Percentiles rank a stretch among this genome's conserved stretches.
Conservation (phyloP, 495 filamentous ascomycete genomes). For the Hyaloscypha variabilis region DNA sequence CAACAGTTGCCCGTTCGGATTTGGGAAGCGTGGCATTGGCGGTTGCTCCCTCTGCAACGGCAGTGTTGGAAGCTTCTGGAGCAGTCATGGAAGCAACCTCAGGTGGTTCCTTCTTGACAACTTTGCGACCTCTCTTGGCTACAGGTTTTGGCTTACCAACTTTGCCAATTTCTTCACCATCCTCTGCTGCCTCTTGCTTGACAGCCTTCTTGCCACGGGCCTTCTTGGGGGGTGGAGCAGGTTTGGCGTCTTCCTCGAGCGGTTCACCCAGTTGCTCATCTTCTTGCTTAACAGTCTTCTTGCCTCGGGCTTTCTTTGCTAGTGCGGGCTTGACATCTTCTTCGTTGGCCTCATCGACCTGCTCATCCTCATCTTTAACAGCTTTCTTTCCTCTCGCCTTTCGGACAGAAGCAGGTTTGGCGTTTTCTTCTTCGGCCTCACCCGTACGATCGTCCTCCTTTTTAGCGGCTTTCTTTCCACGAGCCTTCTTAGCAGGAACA, state of each 20-base stretch:
- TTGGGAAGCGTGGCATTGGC: too few species aligned
- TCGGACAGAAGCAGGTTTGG: too few species aligned
- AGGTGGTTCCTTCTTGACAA: not conserved
- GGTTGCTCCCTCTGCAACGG: too few species aligned
- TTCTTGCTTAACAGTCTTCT: conserved; percentile 19
- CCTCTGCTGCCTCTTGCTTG: too few species aligned
- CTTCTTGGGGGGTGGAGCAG: too few species aligned
- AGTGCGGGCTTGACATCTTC: not conserved
- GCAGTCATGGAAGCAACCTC: not conserved
- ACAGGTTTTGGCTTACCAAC: too few species aligned
- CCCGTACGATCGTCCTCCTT: conserved; percentile 22
- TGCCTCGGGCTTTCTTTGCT: conserved; percentile 4
- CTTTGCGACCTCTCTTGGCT: conserved; percentile 4
- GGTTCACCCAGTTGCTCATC: not conserved
- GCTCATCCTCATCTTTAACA: too few species aligned
- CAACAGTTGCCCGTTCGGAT: not conserved
- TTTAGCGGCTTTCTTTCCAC: conserved; percentile 26
- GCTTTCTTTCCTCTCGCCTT: too few species aligned
- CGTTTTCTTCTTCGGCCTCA: conserved; percentile 10
- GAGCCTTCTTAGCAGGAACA: conserved; percentile 22
- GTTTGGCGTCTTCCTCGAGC: not conserved
- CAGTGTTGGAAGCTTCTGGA: too few species aligned
- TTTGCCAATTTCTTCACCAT: too few species aligned
- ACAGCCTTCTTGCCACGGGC: too few species aligned
- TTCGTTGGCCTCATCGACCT: too few species aligned